These are phyloP conservation scores for Eutreptiella sp. DNA, from an alignment of 208 protist genomes.

Conservation along the genomic window DNA sequence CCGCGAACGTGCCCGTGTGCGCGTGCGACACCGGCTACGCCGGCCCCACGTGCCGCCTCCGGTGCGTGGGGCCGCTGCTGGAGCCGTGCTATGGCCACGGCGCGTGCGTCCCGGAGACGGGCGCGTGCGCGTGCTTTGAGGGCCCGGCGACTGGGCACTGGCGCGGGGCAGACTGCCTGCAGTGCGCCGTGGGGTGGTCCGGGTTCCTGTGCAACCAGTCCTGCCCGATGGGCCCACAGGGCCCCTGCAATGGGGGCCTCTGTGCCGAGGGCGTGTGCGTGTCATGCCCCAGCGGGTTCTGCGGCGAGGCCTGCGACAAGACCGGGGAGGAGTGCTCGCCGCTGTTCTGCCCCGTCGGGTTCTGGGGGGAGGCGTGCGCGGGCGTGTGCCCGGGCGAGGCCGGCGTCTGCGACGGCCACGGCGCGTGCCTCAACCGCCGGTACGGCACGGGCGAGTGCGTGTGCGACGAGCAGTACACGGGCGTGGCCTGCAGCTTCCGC, in stretches of 20 bases:
- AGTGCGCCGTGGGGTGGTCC: neutral
- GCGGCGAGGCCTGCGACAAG: no score
- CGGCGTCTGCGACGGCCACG: neutral
- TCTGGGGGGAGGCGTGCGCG: neutral
- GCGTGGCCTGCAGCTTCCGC: neutral
- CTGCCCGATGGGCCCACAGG: no score
- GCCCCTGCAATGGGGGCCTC: no score
- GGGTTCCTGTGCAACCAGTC: neutral
- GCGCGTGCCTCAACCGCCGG: neutral
- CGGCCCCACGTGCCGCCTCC: neutral
- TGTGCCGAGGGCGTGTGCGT: no score
- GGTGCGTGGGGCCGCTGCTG: neutral
- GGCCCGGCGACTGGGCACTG: neutral
- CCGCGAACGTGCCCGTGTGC: no score
- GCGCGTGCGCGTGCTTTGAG: neutral
- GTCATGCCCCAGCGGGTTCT: no score
- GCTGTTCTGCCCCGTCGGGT: neutral
- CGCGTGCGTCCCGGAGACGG: neutral
- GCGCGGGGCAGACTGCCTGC: neutral
- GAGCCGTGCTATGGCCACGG: slow-evolving; percentile 3
- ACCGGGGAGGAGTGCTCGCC: neutral
- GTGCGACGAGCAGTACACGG: neutral
- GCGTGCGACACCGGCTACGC: neutral
- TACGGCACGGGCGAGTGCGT: neutral
- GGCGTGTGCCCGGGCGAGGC: neutral